Base-by-base conservation (phyloP, 2,329 filamentous ascomycete species). In the Coniochaeta sp. region DNA sequence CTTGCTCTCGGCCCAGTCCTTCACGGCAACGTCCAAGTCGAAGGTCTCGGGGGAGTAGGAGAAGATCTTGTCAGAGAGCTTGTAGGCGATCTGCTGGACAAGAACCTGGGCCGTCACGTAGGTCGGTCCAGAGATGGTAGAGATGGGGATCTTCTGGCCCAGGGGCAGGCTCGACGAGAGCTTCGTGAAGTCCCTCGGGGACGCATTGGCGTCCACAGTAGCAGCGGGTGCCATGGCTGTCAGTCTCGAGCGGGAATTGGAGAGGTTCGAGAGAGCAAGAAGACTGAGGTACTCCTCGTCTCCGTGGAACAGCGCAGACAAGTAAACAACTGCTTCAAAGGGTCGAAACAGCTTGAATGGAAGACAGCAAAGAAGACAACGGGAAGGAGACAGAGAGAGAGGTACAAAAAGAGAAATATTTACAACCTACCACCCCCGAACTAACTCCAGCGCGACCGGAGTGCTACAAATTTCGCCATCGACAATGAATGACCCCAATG, bases 1-100 rank as follows among this genome's bases (percentile, higher is more conserved):
- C 56, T 81, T 75, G 56, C 81, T 72, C 26, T 73, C 69, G 48
- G 82, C 78, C 94, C 94, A 99, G 59, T 82, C 71, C 68, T 86
- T 87, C 51, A 89, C 85, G 46, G 91, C 90, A 56, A 85, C 71
- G 67, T 97, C 92, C 57, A 99, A 80, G 66, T 95, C 89, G 64
- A 96, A 97, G 13, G 89, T 88, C 64, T 95, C 89, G 26, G 91
- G 90, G 3, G 92, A 97, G 76, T 95, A 97, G 52, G 91, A 88
- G 75, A 96, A 99, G 72, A 97, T 85, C 78, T 95, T 96, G 77
- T 97, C 91, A 52, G 92, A 97, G 55, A 99, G 79, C 57, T 89
- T 82, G 73, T 96, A 99, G 55, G 92, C 90, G 58, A 97, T 87
- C 72, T 99, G 94, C 75, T 99, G 94, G 58, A 97, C 87, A 52